A percentile compares a stretch with the other conserved stretches of the same genome.
Evolutionary conservation across 345 rosid species (phyloP).

Genomic region (Syzygium aromaticum): DNA sequence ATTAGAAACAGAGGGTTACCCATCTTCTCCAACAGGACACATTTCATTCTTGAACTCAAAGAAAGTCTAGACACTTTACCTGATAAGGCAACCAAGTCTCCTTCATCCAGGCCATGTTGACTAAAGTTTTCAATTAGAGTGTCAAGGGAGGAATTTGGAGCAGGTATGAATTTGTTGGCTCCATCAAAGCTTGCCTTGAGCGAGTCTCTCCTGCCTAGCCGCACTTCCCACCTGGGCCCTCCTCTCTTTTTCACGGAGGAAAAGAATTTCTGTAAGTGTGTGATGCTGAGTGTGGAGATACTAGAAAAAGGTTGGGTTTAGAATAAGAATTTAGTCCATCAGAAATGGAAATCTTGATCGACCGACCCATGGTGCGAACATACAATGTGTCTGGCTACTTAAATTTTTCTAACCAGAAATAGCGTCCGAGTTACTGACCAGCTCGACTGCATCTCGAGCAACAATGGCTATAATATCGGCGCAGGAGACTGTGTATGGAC

Average conservation of each 20-base stretch:
- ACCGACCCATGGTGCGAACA: background rate
- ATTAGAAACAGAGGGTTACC: background rate
- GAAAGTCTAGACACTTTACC: slow-evolving; percentile 14
- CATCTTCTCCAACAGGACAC: background rate
- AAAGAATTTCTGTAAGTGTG: too few species aligned
- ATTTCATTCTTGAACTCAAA: background rate
- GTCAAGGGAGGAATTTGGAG: slow-evolving; percentile 64
- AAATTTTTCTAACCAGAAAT: background rate
- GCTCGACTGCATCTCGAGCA: slow-evolving; percentile 65
- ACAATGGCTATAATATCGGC: slow-evolving; percentile 68
- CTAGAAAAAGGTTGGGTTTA: background rate
- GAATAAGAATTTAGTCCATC: background rate
- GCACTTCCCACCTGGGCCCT: slow-evolving; percentile 63
- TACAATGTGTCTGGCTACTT: background rate
- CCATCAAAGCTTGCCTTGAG: slow-evolving; percentile 58
- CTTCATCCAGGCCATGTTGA: slow-evolving; percentile 50
- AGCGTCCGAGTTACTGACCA: slow-evolving; percentile 7
- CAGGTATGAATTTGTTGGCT: slow-evolving; percentile 59
- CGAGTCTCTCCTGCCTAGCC: slow-evolving; percentile 70
- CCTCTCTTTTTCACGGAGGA: slow-evolving; percentile 40
- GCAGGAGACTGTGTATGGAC: slow-evolving; percentile 70
- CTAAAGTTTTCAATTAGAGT: slow-evolving; percentile 49
- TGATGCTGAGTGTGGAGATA: background rate
- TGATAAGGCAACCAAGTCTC: slow-evolving; percentile 62
- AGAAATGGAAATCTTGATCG: background rate